Conservation (phyloP, 129 eudicot genomes). For the Rutidosis leptorrhynchoides region DNA sequence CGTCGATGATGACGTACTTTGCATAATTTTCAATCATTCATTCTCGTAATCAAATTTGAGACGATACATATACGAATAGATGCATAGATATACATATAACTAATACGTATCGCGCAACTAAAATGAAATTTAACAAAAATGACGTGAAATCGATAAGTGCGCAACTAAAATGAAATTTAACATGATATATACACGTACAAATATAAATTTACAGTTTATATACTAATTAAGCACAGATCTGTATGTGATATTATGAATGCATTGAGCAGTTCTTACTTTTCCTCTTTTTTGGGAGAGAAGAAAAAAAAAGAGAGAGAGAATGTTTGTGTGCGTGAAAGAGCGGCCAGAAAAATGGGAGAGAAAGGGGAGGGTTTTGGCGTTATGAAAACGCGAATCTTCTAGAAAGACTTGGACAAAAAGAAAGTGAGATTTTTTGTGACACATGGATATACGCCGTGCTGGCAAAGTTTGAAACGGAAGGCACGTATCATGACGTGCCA, state of each 20-base stretch:
- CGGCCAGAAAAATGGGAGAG: neutral
- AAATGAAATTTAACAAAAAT: neutral
- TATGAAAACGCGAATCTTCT: slow-evolving; percentile 2
- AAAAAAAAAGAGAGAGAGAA: neutral
- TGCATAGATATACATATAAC: neutral
- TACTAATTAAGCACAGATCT: neutral
- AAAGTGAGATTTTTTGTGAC: neutral
- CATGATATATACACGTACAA: too few species aligned
- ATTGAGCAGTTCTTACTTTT: neutral
- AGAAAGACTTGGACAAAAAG: neutral
- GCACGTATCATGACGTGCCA: neutral
- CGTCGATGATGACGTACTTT: too few species aligned
- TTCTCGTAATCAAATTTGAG: neutral
- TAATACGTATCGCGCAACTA: neutral
- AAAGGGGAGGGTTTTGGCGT: neutral
- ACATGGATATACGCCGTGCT: neutral
- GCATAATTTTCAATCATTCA: neutral
- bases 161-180: neutral
- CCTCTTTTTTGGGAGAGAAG: neutral
- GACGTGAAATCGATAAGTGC: neutral
- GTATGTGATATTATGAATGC: neutral
- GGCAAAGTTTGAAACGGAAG: neutral
- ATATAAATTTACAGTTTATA: too few species aligned
- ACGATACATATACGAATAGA: neutral
- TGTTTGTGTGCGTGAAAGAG: neutral